phyloP scores from a whole-genome alignment of 805 yeast species.

The Cyberlindnera samutprakarnensis region DNA sequence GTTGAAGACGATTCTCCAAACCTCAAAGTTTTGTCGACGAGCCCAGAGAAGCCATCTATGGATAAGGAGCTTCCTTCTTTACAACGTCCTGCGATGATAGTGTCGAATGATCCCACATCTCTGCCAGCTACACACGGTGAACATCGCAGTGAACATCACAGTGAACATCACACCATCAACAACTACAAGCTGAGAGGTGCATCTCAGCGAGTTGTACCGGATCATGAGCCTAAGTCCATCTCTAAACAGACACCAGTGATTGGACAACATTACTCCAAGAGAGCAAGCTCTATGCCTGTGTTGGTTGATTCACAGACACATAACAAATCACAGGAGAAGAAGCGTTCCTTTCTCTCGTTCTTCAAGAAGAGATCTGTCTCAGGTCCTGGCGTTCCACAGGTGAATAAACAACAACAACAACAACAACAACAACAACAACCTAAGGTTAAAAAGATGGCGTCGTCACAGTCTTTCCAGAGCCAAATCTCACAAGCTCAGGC shows the following conservation, averaged over 20 bases:
- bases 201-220: no score
- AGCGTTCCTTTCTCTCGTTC: constrained; percentile 17
- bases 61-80: no score
- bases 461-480: constrained; percentile 13
- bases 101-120: no score
- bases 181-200: no score
- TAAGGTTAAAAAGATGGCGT: constrained; percentile 3
- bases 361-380: constrained; percentile 19
- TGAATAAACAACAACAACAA: neutral
- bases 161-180: no score
- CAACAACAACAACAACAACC: neutral
- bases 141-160: no score
- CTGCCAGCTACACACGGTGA: no score
- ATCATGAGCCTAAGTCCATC: no score
- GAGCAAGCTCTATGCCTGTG: constrained; percentile 20
- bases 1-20: constrained; percentile 8
- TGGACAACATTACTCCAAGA: constrained; percentile 12
- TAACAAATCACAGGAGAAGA: constrained; percentile 12
- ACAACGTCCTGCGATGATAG: no score
- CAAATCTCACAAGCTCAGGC: constrained; percentile 4
- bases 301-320: constrained; percentile 2
- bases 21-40: no score
- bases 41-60: no score
- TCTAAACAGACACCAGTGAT: no score
- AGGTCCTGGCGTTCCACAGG: constrained; percentile 5